A percentile compares a stretch with the other conserved stretches of the same genome.
phyloP scores from a whole-genome alignment of 2,329 filamentous ascomycete genomes.

The Juglanconis oblonga region DNA sequence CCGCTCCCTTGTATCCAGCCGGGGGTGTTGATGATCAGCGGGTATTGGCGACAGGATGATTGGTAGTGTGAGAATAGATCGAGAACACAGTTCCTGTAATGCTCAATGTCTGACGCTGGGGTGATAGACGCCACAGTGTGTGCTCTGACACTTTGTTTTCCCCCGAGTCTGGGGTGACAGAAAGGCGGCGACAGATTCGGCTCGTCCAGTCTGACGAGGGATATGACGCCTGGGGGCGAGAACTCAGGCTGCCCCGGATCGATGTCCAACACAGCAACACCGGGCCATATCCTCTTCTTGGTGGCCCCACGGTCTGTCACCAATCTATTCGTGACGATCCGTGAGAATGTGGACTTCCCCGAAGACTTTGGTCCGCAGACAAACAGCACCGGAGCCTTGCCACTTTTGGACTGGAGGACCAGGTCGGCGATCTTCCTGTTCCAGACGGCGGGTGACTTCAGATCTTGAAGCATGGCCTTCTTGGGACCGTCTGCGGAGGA shows the following conservation, averaged over 20 bases:
- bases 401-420: constrained; percentile 33
- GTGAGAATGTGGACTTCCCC: constrained; percentile 74
- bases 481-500: constrained; percentile 51
- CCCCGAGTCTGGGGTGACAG: constrained; percentile 48
- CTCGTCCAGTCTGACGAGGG: constrained; percentile 57
- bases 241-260: constrained; percentile 79
- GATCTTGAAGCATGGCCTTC: constrained; percentile 47
- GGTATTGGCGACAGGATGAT: constrained; percentile 40
- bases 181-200: constrained; percentile 68
- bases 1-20: constrained; percentile 73
- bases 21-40: constrained; percentile 70
- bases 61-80: constrained; percentile 62
- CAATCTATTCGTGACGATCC: constrained; percentile 63
- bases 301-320: constrained; percentile 44
- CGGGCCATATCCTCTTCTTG: constrained; percentile 25
- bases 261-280: constrained; percentile 65
- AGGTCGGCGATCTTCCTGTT: constrained; percentile 55
- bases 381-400: constrained; percentile 44
- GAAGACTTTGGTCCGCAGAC: constrained; percentile 69
- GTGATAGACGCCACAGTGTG: constrained; percentile 66
- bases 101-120: constrained; percentile 62
- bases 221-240: constrained; percentile 65
- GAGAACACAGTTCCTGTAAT: constrained; percentile 62
- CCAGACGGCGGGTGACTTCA: constrained; percentile 58
- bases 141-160: constrained; percentile 49